These are phyloP conservation scores for Geum urbanum DNA, from an alignment of 306 rosid species.

Conservation along the genomic window DNA sequence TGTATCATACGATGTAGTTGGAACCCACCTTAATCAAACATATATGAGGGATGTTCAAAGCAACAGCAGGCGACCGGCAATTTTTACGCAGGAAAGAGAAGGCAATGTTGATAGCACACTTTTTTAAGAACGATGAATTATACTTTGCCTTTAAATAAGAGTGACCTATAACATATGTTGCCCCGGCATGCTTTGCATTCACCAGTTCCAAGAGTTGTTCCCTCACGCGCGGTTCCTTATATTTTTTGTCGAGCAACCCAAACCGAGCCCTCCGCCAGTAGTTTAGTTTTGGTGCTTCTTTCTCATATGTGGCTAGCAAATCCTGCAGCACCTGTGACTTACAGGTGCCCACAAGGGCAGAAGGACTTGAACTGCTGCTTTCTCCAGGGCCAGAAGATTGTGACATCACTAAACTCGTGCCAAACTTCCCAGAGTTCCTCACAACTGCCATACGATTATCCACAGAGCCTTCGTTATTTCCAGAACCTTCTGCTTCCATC, in stretches of 20 bases:
- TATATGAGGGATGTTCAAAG: slow-evolving; percentile 78
- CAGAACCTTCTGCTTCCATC: slow-evolving; percentile 80
- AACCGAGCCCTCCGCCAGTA: slow-evolving; percentile 44
- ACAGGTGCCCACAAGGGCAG: slow-evolving; percentile 47
- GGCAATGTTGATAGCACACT: slow-evolving; percentile 52
- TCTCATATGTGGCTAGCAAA: slow-evolving; percentile 70
- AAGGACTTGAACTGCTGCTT: slow-evolving; percentile 34
- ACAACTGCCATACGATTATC: slow-evolving; percentile 86
- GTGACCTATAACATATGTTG: slow-evolving; percentile 75
- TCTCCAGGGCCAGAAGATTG: slow-evolving; percentile 44
- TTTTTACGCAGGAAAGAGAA: slow-evolving; percentile 85
- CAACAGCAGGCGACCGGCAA: slow-evolving; percentile 73
- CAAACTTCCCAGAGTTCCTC: slow-evolving; percentile 75
- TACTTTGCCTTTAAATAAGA: slow-evolving; percentile 69
- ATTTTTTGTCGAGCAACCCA: slow-evolving; percentile 50
- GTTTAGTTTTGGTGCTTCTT: slow-evolving; percentile 56
- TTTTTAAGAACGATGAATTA: slow-evolving; percentile 61
- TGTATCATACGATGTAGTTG: slow-evolving; percentile 63
- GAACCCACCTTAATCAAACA: slow-evolving; percentile 85
- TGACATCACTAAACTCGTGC: slow-evolving; percentile 58
- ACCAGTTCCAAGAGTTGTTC: slow-evolving; percentile 82
- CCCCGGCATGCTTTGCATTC: slow-evolving; percentile 78
- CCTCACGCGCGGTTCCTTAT: slow-evolving; percentile 58
- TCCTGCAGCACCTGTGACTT: slow-evolving; percentile 60
- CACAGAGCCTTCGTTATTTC: slow-evolving; percentile 46